Evolutionary conservation across 2,329 filamentous ascomycete genomes (phyloP), one percentile per base, ranked within the genome.

Genomic region (Xylariomycetidae sp.): DNA sequence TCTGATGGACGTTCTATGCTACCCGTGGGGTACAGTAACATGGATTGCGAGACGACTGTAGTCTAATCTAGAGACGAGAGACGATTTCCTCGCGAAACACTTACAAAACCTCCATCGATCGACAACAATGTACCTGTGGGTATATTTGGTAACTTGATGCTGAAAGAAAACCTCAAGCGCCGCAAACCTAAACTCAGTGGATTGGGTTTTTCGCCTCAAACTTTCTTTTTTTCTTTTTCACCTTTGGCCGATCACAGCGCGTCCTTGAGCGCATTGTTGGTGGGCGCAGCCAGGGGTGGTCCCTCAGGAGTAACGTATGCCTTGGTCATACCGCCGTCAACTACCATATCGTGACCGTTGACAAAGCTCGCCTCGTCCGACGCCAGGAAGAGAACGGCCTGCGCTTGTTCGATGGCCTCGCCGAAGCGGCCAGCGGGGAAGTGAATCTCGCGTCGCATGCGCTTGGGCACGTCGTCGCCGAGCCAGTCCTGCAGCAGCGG

Each of bases 241-340:
- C 19, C 9, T 30, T 30, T 17, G 15, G n/a, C 20, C 20, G 30
- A 56, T 39, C 59, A 66, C 31, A 75, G 55, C 25, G 62, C 64
- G 12, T 60, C 55, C 62, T 71, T 76, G 38, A 51, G 45, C n/a
- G 75, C 75, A 48, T 80, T 80, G 62, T 81, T 84, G 41, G 61
- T 56, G 4, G 80, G 80, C 5, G 72, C 69, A 9, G 64, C 47
- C 0, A 66, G 48, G 7, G 77, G 56, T 11, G 73, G 66, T 4
- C 80, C 80, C 61, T 82, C 77, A 2, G 80, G 66, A 2, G 80
- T 84, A 17, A 84, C 79, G 61, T 96, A 97, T 27, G 88, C 86
- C 72, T 85, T 95, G 53, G 81, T 90, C 86, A 98, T 87, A 40
- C 90, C 90, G 38, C 92, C 92, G 53, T 98, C 92, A 16, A 97